Base-by-base conservation (phyloP, 176 grass and related monocot genomes). In the Eleusine indica region DNA sequence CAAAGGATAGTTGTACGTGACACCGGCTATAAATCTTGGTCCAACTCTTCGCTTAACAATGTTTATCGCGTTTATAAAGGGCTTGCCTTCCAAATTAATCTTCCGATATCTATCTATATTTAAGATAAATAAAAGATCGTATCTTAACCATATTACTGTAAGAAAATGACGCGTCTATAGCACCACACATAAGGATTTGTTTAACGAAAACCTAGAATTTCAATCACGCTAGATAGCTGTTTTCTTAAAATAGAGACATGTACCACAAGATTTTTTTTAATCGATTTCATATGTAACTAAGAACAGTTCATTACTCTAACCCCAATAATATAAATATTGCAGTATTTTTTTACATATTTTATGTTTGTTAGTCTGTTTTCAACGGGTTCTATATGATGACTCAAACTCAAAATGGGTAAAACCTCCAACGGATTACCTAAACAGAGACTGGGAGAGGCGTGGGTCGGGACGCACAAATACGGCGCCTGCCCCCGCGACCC, bases 241-340 rank as follows among this genome's bases (percentile, higher is more conserved):
- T 19, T 35, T 63, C 63, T 48, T 15, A 19, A 42, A 43, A 78
- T 41, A 47, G 4, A 1, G 2, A 3, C 12, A 63, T 57, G 18
- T 21, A 21, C 57, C 21, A 60, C 21, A 22, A 21, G 7, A n/a
- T 10, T 22, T 25, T 60, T n/a, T 60, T 60, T 60, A 22, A 2
- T 60, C 0, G 7, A 21, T 22, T 21, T 77, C 5, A 32, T 9
- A 13, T 21, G 9, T 37, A 40, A 13, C 22, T 41, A 57, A 15
- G 57, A 48, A 71, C 32, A 49, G 19, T 16, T 64, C 66, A 19
- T 71, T 29, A 72, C 18, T 78, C 67, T 41, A 79, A 46, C 37
- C 9, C 52, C 73, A 75, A 87, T 21, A 61, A 76, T 1, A 75
- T 44, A 68, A 74, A 68, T 38, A 80, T 38, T 18, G 8, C 6